Conservation (phyloP, 805 yeast genomes). For the Candida chilensis region DNA sequence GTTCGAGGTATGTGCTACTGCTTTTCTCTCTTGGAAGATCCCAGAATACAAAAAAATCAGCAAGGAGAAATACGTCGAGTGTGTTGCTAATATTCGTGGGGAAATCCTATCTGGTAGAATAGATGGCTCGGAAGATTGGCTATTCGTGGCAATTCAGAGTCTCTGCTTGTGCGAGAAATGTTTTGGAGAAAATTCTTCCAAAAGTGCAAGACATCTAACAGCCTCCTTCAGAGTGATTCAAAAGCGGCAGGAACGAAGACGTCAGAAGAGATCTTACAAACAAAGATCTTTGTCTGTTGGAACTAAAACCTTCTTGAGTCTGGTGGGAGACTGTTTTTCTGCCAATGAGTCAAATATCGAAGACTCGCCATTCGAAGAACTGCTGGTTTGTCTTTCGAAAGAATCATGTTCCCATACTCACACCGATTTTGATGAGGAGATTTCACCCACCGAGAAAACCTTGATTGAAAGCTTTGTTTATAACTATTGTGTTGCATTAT, state of each 20-base stretch:
- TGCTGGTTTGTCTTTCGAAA: neutral
- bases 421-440: neutral
- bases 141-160: constrained; percentile 25
- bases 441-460: constrained; percentile 19
- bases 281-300: neutral
- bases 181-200: constrained; percentile 12
- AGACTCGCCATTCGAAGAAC: constrained; percentile 2
- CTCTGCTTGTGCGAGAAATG: constrained; percentile 27
- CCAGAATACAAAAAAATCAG: constrained; percentile 13
- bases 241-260: constrained; percentile 10
- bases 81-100: constrained; percentile 9
- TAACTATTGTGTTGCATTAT: constrained; percentile 26
- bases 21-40: constrained; percentile 21
- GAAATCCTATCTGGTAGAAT: constrained; percentile 11
- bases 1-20: constrained; percentile 30
- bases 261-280: constrained; percentile 1
- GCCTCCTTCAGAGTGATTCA: constrained; percentile 24
- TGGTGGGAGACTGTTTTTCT: neutral
- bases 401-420: neutral
- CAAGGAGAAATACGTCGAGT: constrained; percentile 11
- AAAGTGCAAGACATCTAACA: constrained; percentile 19
- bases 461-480: constrained; percentile 34
- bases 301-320: neutral
- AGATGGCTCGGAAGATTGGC: constrained; percentile 25
- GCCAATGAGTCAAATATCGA: constrained; percentile 1